These are phyloP conservation scores for Xylariaceae sp. DNA, from an alignment of 2,329 filamentous ascomycete species.

Conservation along the genomic window DNA sequence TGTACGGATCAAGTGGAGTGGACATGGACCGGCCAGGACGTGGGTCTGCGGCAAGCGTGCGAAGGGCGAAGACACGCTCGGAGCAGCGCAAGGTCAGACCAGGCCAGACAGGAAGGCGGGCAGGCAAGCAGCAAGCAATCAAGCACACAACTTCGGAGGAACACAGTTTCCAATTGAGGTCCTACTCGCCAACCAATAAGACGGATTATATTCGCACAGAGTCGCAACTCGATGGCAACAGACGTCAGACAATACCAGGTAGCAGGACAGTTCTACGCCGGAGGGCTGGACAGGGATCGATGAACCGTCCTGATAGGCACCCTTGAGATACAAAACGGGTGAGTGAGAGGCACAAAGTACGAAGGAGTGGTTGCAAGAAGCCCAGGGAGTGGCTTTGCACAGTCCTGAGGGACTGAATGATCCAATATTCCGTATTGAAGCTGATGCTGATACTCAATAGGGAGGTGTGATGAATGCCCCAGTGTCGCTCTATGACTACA, in stretches of 20 bases:
- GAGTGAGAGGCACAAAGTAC: neutral
- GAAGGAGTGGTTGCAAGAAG: conserved; percentile 10
- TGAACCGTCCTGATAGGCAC: conserved; percentile 8
- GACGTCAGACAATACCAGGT: neutral
- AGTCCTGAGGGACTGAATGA: neutral
- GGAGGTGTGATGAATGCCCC: neutral
- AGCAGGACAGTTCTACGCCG: conserved; percentile 22
- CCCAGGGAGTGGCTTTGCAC: conserved; percentile 1
- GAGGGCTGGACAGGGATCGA: conserved; percentile 29
- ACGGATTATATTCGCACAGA: neutral
- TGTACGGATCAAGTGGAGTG: neutral
- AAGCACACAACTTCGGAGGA: neutral
- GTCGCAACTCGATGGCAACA: neutral
- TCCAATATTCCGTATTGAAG: neutral
- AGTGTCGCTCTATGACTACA: conserved; percentile 1
- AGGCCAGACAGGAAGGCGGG: neutral
- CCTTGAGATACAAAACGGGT: neutral
- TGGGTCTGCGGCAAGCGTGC: neutral
- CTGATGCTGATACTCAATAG: conserved; percentile 1
- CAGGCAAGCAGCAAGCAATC: neutral
- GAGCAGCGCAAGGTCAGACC: neutral
- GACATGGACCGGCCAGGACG: neutral
- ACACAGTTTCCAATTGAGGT: conserved; percentile 5
- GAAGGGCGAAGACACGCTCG: neutral
- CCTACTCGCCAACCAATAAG: neutral